Percentiles rank a stretch among this genome's conserved stretches.
Evolutionary conservation across 352 stramenopile genomes (phyloP).

Genomic region (Phytophthora sp.): DNA sequence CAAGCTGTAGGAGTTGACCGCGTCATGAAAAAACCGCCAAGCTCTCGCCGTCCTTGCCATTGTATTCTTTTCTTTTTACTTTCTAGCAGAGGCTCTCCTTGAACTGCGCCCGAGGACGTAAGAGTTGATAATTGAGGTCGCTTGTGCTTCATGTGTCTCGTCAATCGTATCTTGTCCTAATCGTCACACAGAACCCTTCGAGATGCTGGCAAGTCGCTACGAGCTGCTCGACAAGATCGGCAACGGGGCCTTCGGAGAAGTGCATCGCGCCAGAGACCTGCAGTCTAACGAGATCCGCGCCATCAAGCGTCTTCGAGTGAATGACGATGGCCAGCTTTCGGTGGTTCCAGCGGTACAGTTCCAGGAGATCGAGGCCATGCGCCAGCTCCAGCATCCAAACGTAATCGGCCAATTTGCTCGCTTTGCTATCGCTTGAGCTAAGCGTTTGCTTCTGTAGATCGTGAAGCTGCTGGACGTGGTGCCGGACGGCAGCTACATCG

Average conservation of each 20-base stretch:
- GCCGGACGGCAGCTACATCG: constrained; percentile 59
- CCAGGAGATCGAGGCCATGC: constrained; percentile 79
- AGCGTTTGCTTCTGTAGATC: constrained; percentile 38
- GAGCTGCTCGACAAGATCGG: constrained; percentile 70
- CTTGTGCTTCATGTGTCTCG: constrained; percentile 15
- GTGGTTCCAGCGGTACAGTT: constrained; percentile 65
- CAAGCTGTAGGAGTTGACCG: constrained; percentile 21
- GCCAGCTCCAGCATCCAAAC: constrained; percentile 74
- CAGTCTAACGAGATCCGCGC: constrained; percentile 48
- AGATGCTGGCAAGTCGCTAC: constrained; percentile 51
- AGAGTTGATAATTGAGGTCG: constrained; percentile 28
- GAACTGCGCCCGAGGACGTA: constrained; percentile 16
- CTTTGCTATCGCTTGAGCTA: neutral
- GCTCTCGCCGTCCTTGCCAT: constrained; percentile 18
- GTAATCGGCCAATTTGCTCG: constrained; percentile 20
- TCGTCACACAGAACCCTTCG: constrained; percentile 6
- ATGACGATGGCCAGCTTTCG: constrained; percentile 48
- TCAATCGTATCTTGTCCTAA: constrained; percentile 8
- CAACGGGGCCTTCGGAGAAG: constrained; percentile 75
- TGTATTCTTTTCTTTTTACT: constrained; percentile 38
- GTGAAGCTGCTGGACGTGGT: constrained; percentile 70
- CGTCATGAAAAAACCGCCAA: constrained; percentile 20
- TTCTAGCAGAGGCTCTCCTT: constrained; percentile 28
- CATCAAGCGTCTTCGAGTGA: constrained; percentile 66
- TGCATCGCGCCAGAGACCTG: constrained; percentile 58